Percentiles rank a stretch among this genome's conserved stretches.
Evolutionary conservation across 768 basidiomycete species (phyloP).

Genomic region (Tulasnella sp.): DNA sequence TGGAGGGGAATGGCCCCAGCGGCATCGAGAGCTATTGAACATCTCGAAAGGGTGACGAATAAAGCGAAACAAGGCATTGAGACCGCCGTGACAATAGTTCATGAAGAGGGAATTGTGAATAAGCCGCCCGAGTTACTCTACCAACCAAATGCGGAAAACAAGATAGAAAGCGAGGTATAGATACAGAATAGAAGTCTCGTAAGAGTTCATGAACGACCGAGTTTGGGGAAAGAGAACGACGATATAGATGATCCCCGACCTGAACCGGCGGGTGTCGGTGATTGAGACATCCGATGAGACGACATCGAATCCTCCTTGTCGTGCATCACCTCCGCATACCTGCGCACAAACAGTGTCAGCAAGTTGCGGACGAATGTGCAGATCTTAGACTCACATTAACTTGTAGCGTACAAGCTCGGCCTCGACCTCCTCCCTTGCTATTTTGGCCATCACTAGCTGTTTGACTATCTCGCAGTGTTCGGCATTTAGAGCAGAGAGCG

Average conservation of each 20-base stretch:
- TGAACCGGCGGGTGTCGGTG: constrained; percentile 21
- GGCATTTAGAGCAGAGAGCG: constrained; percentile 69
- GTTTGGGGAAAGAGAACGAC: constrained; percentile 11
- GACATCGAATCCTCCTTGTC: constrained; percentile 68
- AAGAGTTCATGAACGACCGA: constrained; percentile 4
- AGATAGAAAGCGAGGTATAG: not conserved
- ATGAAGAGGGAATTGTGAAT: not conserved
- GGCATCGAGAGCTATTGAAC: too few relatives aligned
- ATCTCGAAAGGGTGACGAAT: too few relatives aligned
- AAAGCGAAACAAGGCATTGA: too few relatives aligned
- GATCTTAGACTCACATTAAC: constrained; percentile 61
- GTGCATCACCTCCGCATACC: constrained; percentile 74
- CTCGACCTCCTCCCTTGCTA: constrained; percentile 91
- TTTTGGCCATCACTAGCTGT: constrained; percentile 81
- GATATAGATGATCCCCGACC: constrained; percentile 23
- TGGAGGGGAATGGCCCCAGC: too few relatives aligned
- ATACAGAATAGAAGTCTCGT: not conserved
- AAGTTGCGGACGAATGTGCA: not conserved
- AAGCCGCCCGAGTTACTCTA: not conserved
- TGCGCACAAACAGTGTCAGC: constrained; percentile 31
- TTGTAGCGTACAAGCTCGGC: constrained; percentile 93
- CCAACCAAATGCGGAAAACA: not conserved
- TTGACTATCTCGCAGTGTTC: constrained; percentile 83
- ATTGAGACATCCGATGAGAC: constrained; percentile 54
- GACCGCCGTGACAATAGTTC: too few relatives aligned